phyloP scores from a whole-genome alignment of 2,329 filamentous ascomycete species.

The Talaromyces atroroseus region DNA sequence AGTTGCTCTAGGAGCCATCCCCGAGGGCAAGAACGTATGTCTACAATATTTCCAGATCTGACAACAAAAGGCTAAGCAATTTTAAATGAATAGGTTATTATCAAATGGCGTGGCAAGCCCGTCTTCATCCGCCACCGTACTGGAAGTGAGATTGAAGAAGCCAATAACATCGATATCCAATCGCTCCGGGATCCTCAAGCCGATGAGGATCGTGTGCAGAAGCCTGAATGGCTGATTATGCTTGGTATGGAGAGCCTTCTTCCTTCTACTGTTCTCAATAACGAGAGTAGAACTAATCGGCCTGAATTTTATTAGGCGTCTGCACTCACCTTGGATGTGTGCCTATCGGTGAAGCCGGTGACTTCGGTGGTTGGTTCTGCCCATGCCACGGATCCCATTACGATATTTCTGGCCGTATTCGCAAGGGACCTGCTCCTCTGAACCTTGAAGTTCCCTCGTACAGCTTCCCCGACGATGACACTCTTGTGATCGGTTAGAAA shows the following conservation, averaged over 20 bases:
- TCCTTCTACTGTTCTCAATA: background rate
- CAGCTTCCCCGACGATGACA: constrained; percentile 85
- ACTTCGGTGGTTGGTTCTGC: constrained; percentile 99
- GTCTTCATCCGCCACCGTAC: constrained; percentile 99
- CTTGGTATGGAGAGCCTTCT: constrained; percentile 57
- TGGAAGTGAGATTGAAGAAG: constrained; percentile 84
- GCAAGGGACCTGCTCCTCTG: constrained; percentile 92
- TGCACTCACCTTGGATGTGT: constrained; percentile 99
- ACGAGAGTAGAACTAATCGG: background rate
- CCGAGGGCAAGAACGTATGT: constrained; percentile 96
- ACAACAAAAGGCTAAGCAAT: background rate
- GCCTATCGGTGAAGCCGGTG: constrained; percentile 96
- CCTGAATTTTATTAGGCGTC: constrained; percentile 66
- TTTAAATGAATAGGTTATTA: constrained; percentile 65
- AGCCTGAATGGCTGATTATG: constrained; percentile 99
- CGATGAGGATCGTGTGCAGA: constrained; percentile 91
- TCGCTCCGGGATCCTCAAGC: constrained; percentile 83
- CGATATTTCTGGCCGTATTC: constrained; percentile 97
- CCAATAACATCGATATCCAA: constrained; percentile 79
- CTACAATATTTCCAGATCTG: background rate
- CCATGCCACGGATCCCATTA: constrained; percentile 99
- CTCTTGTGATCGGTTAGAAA: constrained; percentile 85
- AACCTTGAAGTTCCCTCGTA: constrained; percentile 94
- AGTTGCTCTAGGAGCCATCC: constrained; percentile 85
- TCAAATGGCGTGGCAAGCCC: constrained; percentile 99